Conservation (phyloP, 257 asterid species). For the Nicotiana tabacum region DNA sequence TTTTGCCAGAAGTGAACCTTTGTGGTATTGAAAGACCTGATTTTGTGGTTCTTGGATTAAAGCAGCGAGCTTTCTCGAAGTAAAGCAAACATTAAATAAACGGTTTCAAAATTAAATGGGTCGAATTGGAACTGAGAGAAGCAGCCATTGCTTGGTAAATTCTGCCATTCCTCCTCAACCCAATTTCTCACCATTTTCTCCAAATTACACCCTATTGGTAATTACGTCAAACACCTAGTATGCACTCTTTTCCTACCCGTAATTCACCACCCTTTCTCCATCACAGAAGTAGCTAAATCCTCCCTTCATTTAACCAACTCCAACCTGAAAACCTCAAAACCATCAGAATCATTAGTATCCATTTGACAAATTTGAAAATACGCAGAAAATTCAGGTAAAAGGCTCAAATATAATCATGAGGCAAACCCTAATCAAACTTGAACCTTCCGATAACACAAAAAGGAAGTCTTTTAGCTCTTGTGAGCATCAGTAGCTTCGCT, state of each 20-base stretch:
- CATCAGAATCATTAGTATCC: slow-evolving; percentile 44
- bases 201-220: slow-evolving; percentile 73
- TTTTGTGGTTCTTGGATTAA: too few species aligned
- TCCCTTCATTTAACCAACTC: slow-evolving; percentile 65
- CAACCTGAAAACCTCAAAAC: slow-evolving; percentile 56
- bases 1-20: too few species aligned
- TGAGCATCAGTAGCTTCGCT: slow-evolving; percentile 60
- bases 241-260: slow-evolving; percentile 22
- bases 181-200: slow-evolving; percentile 55
- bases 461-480: slow-evolving; percentile 52
- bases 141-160: slow-evolving; percentile 19
- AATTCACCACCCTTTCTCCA: slow-evolving; percentile 28
- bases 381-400: slow-evolving; percentile 61
- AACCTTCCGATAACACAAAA: slow-evolving; percentile 56
- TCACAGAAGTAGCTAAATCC: slow-evolving; percentile 51
- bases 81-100: too few species aligned
- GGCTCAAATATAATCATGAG: slow-evolving; percentile 54
- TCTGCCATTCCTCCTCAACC: slow-evolving; percentile 57
- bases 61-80: too few species aligned
- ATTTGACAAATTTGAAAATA: slow-evolving; percentile 62
- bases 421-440: slow-evolving; percentile 66
- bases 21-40: too few species aligned
- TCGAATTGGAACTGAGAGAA: too few species aligned
- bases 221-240: slow-evolving; percentile 49
- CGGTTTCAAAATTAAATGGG: too few species aligned